Percentiles rank a stretch among this genome's conserved stretches.
phyloP scores from a whole-genome alignment of 192 early-diverging fungal species.

The Coemansia javaensis region DNA sequence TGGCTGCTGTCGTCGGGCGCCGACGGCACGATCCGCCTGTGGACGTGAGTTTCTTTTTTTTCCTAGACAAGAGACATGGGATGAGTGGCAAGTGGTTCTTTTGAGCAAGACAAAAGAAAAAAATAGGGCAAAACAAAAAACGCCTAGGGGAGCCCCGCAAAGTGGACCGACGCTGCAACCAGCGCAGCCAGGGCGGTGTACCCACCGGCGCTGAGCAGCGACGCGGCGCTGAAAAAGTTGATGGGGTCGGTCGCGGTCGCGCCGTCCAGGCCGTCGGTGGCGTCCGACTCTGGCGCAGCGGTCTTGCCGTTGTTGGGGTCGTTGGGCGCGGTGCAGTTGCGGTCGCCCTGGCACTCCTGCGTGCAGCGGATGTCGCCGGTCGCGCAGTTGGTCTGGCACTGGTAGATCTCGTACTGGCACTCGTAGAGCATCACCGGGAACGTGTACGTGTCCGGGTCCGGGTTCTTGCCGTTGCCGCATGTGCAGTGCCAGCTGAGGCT shows the following conservation, averaged over 20 bases:
- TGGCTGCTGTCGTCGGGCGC: conserved; percentile 94
- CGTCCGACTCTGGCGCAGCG: conserved; percentile 25
- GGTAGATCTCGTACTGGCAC: conserved; percentile 45
- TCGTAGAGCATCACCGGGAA: conserved; percentile 52
- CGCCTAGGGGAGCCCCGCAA: conserved; percentile 24
- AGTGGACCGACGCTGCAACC: conserved; percentile 36
- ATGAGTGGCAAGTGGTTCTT: too few relatives aligned
- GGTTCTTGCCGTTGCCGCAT: conserved; percentile 51
- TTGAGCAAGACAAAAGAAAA: not conserved
- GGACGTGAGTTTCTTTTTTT: conserved; percentile 49
- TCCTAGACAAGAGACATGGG: not conserved
- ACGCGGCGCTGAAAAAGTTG: conserved; percentile 45
- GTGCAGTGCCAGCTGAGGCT: conserved; percentile 47
- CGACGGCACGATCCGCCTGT: conserved; percentile 83
- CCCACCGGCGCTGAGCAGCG: conserved; percentile 27
- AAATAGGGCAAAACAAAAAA: not conserved
- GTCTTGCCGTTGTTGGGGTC: conserved; percentile 48
- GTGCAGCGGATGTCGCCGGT: conserved; percentile 51
- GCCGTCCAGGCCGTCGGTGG: conserved; percentile 40
- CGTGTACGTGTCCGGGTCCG: conserved; percentile 46
- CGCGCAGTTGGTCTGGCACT: conserved; percentile 51
- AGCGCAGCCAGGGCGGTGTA: conserved; percentile 33
- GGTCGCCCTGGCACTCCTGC: conserved; percentile 49
- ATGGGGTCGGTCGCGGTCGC: conserved; percentile 16
- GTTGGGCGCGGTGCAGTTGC: conserved; percentile 51